Evolutionary conservation across 352 stramenopile genomes (phyloP), one percentile per base, ranked within the genome.

Genomic region (Pythium monospermum): DNA sequence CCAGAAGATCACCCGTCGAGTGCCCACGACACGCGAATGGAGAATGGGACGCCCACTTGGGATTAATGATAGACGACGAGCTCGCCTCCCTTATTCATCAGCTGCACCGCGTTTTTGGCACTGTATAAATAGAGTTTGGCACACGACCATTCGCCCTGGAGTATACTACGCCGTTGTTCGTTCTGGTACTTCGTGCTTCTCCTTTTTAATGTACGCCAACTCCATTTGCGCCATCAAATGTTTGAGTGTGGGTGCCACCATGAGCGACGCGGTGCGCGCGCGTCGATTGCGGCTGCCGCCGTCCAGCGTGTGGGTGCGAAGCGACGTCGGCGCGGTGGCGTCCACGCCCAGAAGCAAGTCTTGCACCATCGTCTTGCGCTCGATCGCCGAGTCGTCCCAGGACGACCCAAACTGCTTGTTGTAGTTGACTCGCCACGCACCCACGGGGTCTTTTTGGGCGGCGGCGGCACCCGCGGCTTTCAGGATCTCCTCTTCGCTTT

Each of bases 321-420:
- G 44, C 15, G 45, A 53, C 6, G 37, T 36, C n/a, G n/a, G n/a
- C n/a, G n/a, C n/a, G n/a, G n/a, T n/a, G 5, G 53, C 37, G 30
- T 60, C 53, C 0, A 60, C 61, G 30, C 74, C 62, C n/a, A n/a
- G n/a, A 10, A 76, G 38, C 47, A 87, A 66, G 28, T 85, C 76
- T 31, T 73, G 73, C n/a, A 81, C 57, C n/a, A 92, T 52, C 30
- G 81, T 88, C 48, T 87, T 89, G 23, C 81, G 73, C 48, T 92
- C 76, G 19, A 92, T 88, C 11, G 81, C 77, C 38, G 67, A 71
- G 44, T 92, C 81, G 47, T 92, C 81, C 73, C 73, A 87, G 3
- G 76, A 89, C 28, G 73, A 78, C 4, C 81, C 81, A 55, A 92
- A 89, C 39, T 85, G 78, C 30, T 84, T 70, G 41, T 73, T 85